These are phyloP conservation scores for Solanum hybrid DNA, from an alignment of 305 asterid species.

Conservation along the genomic window DNA sequence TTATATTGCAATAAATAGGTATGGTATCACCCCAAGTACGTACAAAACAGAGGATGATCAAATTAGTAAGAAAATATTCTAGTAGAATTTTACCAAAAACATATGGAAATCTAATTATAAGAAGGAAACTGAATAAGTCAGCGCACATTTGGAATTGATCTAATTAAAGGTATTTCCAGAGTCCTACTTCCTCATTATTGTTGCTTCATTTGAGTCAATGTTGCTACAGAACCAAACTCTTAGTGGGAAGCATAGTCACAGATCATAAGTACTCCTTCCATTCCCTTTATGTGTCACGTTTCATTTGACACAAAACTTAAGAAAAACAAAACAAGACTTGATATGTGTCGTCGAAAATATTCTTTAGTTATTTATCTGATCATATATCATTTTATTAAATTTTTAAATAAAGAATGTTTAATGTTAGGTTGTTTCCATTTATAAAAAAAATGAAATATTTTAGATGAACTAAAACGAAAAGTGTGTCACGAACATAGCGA, in stretches of 20 bases:
- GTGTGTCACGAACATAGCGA: neutral
- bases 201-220: neutral
- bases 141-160: neutral
- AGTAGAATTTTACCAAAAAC: neutral
- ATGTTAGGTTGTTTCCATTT: neutral
- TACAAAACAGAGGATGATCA: neutral
- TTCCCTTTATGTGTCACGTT: neutral
- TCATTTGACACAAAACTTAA: neutral
- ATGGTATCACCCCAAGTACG: neutral
- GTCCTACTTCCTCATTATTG: neutral
- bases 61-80: neutral
- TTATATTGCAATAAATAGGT: neutral
- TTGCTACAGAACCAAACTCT: neutral
- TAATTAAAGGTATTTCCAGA: neutral
- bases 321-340: neutral
- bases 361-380: rapidly evolving
- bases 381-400: neutral
- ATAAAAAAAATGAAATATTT: neutral
- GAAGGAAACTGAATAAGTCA: neutral
- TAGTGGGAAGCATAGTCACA: neutral
- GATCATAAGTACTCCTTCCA: neutral
- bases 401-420: neutral
- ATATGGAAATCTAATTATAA: neutral
- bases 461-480: neutral
- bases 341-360: rapidly evolving